Evolutionary conservation across 176 grass and related monocot genomes (phyloP), one percentile per base, ranked within the genome.

Genomic region (Musa itinerans): DNA sequence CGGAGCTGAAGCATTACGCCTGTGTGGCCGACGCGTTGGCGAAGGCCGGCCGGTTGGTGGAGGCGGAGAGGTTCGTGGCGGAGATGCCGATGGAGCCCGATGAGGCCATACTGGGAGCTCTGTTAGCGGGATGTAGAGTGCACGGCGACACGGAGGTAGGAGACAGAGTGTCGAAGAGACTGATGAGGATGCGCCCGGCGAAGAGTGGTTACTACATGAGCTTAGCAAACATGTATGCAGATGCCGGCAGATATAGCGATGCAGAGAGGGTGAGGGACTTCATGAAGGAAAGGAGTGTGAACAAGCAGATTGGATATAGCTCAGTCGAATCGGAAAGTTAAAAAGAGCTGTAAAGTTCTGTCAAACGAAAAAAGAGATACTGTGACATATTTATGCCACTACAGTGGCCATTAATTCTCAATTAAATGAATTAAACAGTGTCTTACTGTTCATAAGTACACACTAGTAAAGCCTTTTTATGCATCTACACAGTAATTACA

Each of bases 171-270:
- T 85, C 88, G 11, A 81, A 78, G 73, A 89, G 78, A 65, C 70
- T 91, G 69, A 89, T 91, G 86, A 13, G 34, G 59, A 84, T 86
- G 86, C 76, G 52, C 73, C 92, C 86, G 51, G 69, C 54, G 25
- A 91, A 85, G 74, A 89, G 88, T 1, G 92, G 92, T 16, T 91
- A 83, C 59, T 96, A 87, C 78, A 84, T 91, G 92, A 96, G 86
- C 74, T 56, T 91, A 81, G 88, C 84, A 70, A 96, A 96, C 82
- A 81, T 96, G 81, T 91, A 91, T 85, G 90, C 84, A 21, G 88
- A 91, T 74, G 81, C 78, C 57, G 84, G 88, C 29, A 87, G 84
- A 77, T 91, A 86, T 68, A 64, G 0, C 61, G 88, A 96, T 73
- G 88, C 86, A 6, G 77, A 91, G 82, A 91, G 81, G 83, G 34